Evolutionary conservation across 768 basidiomycete species (phyloP).

Genomic region (Macrolepiota dolichaula): DNA sequence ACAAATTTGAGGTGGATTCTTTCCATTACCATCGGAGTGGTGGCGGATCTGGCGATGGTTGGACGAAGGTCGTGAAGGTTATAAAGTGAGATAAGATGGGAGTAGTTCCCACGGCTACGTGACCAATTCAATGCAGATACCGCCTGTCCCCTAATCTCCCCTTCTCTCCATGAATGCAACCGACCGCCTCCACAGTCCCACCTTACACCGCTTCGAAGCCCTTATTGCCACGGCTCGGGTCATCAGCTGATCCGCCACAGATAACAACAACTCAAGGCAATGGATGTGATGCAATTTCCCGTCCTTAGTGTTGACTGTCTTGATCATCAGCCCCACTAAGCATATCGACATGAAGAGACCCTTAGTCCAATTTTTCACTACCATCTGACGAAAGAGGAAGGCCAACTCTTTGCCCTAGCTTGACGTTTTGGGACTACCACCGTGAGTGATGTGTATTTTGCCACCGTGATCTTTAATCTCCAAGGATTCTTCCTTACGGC

Average conservation of each 20-base stretch:
- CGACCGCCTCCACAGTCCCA: background rate
- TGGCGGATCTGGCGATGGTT: background rate
- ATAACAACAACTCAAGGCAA: background rate
- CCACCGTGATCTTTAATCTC: background rate
- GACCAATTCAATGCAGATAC: background rate
- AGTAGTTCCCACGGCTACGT: background rate
- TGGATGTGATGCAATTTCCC: background rate
- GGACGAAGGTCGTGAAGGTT: background rate
- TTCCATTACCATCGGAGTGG: conserved; percentile 14
- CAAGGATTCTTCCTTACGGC: background rate
- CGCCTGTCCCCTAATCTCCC: background rate
- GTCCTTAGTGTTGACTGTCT: background rate
- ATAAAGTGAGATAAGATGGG: background rate
- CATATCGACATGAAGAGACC: background rate
- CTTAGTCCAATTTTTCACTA: background rate
- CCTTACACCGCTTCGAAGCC: background rate
- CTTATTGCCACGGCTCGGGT: background rate
- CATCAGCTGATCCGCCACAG: conserved; percentile 6
- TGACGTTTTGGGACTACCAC: background rate
- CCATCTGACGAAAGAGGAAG: background rate
- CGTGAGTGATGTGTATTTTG: background rate
- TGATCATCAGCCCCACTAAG: background rate
- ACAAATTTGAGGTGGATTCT: conserved; percentile 35
- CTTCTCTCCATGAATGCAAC: background rate
- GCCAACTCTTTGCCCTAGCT: background rate